Evolutionary conservation across 2,329 filamentous ascomycete genomes (phyloP), one percentile per base, ranked within the genome.

Genomic region (Penicillium sp.): DNA sequence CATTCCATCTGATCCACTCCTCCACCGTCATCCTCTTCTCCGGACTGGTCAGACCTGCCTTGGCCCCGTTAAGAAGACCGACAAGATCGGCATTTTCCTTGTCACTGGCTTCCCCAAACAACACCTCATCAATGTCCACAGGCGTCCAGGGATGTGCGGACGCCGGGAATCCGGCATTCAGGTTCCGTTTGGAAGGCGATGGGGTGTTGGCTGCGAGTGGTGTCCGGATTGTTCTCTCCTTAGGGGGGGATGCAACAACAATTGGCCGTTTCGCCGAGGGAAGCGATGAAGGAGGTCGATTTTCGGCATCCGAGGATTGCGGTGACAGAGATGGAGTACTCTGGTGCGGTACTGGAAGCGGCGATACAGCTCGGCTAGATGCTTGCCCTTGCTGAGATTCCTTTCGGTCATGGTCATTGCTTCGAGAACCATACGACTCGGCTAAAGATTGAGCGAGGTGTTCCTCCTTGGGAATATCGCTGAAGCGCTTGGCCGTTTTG

Each of bases 1-100:
- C 95, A 67, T 95, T 93, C 77, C 89, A 85, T 60, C 88, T 82
- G 42, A 99, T 90, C 92, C 94, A 99, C 76, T 97, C 88, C 75
- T 97, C 92, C 0, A 98, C 92, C 5, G 88, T 94, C 93, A 99
- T 97, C 40, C 84, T 82, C 80, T 90, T 93, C 80, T 98, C 95
- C 0, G 88, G 85, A 56, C 84, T 90, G 2, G 85, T 89, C 56
- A 99, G 78, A 14, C 85, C 85, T 0, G 82, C 82, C 13, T 85
- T 87, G 42, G 83, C 80, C 13, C 71, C 75, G 58, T 80, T 81
- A 16, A 89, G 73, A 28, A 86, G 78, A 10, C 78, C 76, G 19
- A 79, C 79, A 1, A 80, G 70, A 64, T 77, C 79, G 0, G 78
- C 76, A 58, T 85, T 87, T 66, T 88, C 83, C 66, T 76, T 73